These are phyloP conservation scores for Colletotrichum neosansevieriae DNA, from an alignment of 2,329 filamentous ascomycete species.

Conservation along the genomic window DNA sequence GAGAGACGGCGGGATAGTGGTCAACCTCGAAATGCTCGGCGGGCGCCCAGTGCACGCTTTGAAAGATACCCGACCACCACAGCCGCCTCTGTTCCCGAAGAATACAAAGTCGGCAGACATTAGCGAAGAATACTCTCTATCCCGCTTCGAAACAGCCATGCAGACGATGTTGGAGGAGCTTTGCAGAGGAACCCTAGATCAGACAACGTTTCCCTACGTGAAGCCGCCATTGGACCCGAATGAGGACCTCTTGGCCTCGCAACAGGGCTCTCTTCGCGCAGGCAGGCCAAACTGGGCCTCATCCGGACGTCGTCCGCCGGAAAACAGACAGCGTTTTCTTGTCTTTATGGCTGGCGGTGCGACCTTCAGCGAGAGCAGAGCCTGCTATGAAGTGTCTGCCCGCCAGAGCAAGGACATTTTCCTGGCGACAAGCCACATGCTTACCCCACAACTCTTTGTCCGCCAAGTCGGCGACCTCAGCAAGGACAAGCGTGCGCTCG, in stretches of 20 bases:
- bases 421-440: constrained; percentile 91
- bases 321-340: constrained; percentile 90
- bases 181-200: constrained; percentile 75
- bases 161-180: constrained; percentile 86
- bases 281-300: constrained; percentile 97
- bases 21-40: constrained; percentile 86
- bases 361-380: constrained; percentile 89
- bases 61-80: constrained; percentile 79
- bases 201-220: constrained; percentile 76
- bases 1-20: constrained; percentile 77
- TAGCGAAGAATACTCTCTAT: constrained; percentile 85
- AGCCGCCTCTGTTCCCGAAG: constrained; percentile 77
- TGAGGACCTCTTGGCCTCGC: constrained; percentile 66
- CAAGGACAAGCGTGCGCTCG: constrained; percentile 78
- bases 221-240: constrained; percentile 75
- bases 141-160: constrained; percentile 84
- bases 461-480: constrained; percentile 86
- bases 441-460: constrained; percentile 85
- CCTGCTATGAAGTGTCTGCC: constrained; percentile 88
- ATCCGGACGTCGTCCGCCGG: constrained; percentile 75
- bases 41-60: constrained; percentile 73
- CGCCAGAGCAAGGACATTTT: constrained; percentile 84
- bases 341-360: constrained; percentile 96
- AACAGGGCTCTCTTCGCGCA: constrained; percentile 83
- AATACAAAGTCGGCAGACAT: constrained; percentile 68